Conservation (phyloP, 2,329 filamentous ascomycete genomes). For the Pyricularia sp. region DNA sequence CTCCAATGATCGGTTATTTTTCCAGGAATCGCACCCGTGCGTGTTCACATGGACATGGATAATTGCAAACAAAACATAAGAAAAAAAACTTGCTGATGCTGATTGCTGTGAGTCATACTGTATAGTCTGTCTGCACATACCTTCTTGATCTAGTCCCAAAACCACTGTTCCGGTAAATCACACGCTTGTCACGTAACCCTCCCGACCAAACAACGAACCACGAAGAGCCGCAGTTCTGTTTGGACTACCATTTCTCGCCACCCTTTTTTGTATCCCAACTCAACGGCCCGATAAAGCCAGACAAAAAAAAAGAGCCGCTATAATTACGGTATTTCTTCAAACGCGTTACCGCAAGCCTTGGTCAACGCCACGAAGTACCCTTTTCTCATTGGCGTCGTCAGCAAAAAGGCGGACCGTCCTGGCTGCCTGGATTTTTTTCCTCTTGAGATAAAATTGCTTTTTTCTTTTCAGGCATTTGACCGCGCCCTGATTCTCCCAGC, state of each 20-base stretch:
- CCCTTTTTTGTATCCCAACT: not conserved
- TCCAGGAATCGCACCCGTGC: not conserved
- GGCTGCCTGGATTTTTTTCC: not conserved
- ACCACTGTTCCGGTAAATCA: not conserved
- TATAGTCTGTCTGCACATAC: not conserved
- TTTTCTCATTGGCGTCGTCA: not conserved
- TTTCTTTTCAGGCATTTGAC: not conserved
- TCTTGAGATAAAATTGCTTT: not conserved
- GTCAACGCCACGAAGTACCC: not conserved
- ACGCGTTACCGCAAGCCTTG: not conserved
- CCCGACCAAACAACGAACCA: not conserved
- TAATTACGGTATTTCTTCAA: not conserved
- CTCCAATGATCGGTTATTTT: not conserved
- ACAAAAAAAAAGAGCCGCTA: too few relatives aligned
- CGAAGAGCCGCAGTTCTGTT: not conserved
- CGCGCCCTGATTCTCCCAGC: not conserved
- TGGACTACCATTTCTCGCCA: not conserved
- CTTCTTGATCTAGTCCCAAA: not conserved
- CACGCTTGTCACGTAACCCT: not conserved
- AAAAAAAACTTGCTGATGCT: not conserved
- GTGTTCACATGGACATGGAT: not conserved
- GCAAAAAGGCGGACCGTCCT: not conserved
- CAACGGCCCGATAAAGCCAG: not conserved
- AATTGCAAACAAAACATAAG: not conserved
- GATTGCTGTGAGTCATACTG: not conserved